phyloP scores from a whole-genome alignment of 371 early-diverging fungal species.

The Circinella umbellata region DNA sequence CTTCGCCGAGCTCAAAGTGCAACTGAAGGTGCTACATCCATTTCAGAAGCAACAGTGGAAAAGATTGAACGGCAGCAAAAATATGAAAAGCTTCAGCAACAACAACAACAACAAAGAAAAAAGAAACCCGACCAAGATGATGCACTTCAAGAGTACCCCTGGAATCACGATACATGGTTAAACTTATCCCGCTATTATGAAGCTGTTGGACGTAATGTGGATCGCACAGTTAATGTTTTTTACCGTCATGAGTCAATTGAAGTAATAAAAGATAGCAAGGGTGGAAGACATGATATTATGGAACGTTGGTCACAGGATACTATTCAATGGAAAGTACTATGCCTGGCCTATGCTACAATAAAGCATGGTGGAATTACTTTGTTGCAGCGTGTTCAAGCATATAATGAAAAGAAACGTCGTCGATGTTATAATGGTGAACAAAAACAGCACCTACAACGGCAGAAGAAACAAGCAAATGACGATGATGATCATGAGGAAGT shows the following conservation, averaged over 20 bases:
- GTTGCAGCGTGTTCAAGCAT: not conserved
- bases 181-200: constrained; percentile 7
- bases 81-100: not conserved
- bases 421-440: not conserved
- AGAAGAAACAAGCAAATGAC: not conserved
- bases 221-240: constrained; percentile 4
- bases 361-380: not conserved
- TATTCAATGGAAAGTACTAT: not conserved
- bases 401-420: constrained; percentile 4
- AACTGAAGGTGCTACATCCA: not conserved
- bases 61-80: no score
- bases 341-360: not conserved
- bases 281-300: not conserved
- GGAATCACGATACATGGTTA: constrained; percentile 8
- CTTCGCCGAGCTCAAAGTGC: not conserved
- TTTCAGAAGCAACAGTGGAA: not conserved
- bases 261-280: not conserved
- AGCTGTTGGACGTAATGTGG: not conserved
- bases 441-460: not conserved
- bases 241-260: constrained; percentile 10
- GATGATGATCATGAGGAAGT: not conserved
- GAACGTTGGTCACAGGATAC: not conserved
- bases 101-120: not conserved
- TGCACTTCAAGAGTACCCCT: not conserved
- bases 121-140: not conserved